Conservation (phyloP, 1,284 basidiomycete genomes). For the Athelia sp. region DNA sequence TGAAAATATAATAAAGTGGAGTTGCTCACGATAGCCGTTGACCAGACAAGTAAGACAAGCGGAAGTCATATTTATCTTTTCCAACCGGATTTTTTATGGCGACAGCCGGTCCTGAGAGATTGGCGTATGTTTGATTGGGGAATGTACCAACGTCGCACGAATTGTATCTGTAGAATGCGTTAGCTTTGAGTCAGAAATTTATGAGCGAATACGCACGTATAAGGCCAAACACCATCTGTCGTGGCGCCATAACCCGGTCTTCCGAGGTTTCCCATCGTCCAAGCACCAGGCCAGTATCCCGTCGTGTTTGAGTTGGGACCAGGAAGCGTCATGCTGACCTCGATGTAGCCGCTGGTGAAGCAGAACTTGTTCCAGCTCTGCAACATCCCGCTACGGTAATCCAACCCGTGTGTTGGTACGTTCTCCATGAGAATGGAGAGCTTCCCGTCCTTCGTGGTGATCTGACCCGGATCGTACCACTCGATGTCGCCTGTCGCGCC, state of each 20-base stretch:
- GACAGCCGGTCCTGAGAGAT: conserved; percentile 48
- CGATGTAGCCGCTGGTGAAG: conserved; percentile 70
- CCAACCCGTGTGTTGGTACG: conserved; percentile 54
- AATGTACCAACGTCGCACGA: conserved; percentile 76
- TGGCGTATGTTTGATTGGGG: conserved; percentile 59
- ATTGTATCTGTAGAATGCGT: conserved; percentile 47
- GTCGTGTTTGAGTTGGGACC: conserved; percentile 34
- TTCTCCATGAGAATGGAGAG: conserved; percentile 73
- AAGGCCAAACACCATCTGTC: conserved; percentile 79
- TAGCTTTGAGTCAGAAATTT: no score
- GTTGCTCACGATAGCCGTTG: conserved; percentile 54
- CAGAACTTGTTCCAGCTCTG: conserved; percentile 86
- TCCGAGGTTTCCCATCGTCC: conserved; percentile 92
- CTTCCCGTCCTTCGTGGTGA: conserved; percentile 68
- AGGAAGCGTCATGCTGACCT: conserved; percentile 43
- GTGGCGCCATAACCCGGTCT: conserved; percentile 78
- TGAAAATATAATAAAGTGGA: conserved; percentile 30
- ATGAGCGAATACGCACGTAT: conserved; percentile 39
- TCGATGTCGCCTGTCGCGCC: conserved; percentile 62
- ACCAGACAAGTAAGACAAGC: conserved; percentile 64
- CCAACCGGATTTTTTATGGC: conserved; percentile 46
- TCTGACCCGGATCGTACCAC: conserved; percentile 76
- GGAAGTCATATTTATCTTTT: conserved; percentile 38
- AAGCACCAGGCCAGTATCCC: conserved; percentile 59
- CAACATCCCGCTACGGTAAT: conserved; percentile 66